Evolutionary conservation across 2,329 filamentous ascomycete genomes (phyloP).

Genomic region (Colletotrichum limetticola): DNA sequence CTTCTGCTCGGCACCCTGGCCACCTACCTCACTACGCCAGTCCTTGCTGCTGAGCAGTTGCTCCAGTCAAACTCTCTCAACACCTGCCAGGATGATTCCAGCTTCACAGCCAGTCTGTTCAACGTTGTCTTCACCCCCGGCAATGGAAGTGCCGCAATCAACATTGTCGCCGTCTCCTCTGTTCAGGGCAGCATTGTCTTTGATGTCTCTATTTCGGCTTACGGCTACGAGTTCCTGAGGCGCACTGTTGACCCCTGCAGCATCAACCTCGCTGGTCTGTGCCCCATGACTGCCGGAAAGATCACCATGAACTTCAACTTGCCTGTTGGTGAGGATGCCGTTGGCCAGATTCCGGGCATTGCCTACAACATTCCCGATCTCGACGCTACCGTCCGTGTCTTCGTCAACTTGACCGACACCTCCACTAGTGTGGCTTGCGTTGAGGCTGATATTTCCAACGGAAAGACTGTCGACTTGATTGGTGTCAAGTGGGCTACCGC

Average conservation of each 20-base stretch:
- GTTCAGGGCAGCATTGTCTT: conserved; percentile 86
- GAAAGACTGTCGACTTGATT: conserved; percentile 88
- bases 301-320: conserved; percentile 82
- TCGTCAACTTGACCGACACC: conserved; percentile 76
- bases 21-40: conserved; percentile 52
- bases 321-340: conserved; percentile 64
- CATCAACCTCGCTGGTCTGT: conserved; percentile 77
- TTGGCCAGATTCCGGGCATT: conserved; percentile 79
- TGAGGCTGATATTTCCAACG: conserved; percentile 88
- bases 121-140: conserved; percentile 82
- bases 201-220: conserved; percentile 80
- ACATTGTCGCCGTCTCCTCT: conserved; percentile 83
- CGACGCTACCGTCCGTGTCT: conserved; percentile 85
- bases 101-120: conserved; percentile 89
- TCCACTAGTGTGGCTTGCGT: conserved; percentile 82
- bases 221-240: conserved; percentile 80
- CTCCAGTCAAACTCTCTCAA: conserved; percentile 87
- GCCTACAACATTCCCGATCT: conserved; percentile 92
- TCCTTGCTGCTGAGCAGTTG: conserved; percentile 68
- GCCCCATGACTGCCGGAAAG: conserved; percentile 89
- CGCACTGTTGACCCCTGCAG: conserved; percentile 81
- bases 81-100: conserved; percentile 84
- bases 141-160: conserved; percentile 78
- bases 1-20: conserved; percentile 57
- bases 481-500: conserved; percentile 92